A percentile compares a stretch with the other conserved stretches of the same genome.
These are phyloP conservation scores for Arctium lappa DNA, from an alignment of 129 eudicot species.

Conservation along the genomic window DNA sequence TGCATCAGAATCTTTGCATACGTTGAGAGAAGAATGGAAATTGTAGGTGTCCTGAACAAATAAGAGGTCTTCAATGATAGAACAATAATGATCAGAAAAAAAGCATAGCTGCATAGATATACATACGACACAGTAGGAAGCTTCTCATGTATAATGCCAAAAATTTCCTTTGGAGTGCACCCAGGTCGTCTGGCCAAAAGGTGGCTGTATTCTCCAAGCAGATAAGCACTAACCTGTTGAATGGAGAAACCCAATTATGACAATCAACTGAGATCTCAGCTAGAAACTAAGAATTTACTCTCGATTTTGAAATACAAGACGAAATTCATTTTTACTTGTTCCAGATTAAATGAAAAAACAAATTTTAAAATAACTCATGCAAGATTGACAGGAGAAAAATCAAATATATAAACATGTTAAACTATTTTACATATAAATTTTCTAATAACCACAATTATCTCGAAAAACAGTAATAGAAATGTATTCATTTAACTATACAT, in stretches of 20 bases:
- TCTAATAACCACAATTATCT: background rate
- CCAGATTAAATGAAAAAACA: background rate
- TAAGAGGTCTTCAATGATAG: background rate
- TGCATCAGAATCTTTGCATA: constrained; percentile 97
- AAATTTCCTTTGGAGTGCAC: constrained; percentile 85
- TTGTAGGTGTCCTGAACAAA: constrained; percentile 72
- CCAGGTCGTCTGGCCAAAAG: constrained; percentile 97
- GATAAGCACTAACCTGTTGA: constrained; percentile 82
- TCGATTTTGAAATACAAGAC: background rate
- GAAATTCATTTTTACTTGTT: background rate
- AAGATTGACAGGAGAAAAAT: background rate
- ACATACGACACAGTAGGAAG: constrained; percentile 96
- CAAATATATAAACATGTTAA: background rate
- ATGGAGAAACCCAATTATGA: constrained; percentile 1
- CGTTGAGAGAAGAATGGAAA: constrained; percentile 90
- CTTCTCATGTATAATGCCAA: constrained; percentile 81
- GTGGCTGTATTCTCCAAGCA: constrained; percentile 97
- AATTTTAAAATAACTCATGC: background rate
- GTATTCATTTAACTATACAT: background rate
- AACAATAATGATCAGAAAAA: constrained; percentile 9
- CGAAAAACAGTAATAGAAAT: background rate
- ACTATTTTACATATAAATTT: background rate
- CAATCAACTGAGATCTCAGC: background rate
- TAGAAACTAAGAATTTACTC: background rate
- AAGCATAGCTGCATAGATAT: background rate